These are phyloP conservation scores for Nelumbo lutea DNA, from an alignment of 164 flowering plant species.

Conservation along the genomic window DNA sequence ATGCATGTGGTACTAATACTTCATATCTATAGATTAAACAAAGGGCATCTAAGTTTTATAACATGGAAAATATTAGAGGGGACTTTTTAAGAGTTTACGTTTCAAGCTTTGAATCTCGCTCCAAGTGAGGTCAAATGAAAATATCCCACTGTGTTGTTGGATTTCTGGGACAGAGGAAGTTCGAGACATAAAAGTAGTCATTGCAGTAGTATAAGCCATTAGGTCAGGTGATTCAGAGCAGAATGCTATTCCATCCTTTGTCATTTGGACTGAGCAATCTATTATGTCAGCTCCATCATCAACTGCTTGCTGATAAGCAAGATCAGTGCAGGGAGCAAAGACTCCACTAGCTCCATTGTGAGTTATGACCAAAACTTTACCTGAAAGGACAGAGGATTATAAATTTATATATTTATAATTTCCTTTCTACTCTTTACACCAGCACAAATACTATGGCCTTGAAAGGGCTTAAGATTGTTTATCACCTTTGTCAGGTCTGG, in stretches of 20 bases:
- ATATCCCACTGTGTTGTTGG: constrained; percentile 58
- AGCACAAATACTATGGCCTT: not conserved
- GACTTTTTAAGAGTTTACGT: constrained; percentile 40
- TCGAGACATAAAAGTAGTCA: constrained; percentile 51
- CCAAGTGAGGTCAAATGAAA: constrained; percentile 87
- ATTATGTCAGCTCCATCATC: constrained; percentile 86
- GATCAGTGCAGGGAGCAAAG: constrained; percentile 76
- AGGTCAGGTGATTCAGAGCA: constrained; percentile 66
- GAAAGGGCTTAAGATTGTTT: not conserved
- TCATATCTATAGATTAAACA: not conserved
- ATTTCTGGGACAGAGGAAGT: constrained; percentile 51
- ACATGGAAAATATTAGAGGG: not conserved
- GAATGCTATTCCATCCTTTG: constrained; percentile 83
- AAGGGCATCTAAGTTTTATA: not conserved
- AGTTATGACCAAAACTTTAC: constrained; percentile 50
- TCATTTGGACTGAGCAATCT: constrained; percentile 88
- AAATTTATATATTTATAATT: not conserved
- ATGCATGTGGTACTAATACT: not conserved
- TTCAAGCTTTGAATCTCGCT: constrained; percentile 63
- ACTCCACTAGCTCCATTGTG: constrained; percentile 93
- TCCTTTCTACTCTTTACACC: not conserved
- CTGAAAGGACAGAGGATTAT: constrained; percentile 25
- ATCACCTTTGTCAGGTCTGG: constrained; percentile 40
- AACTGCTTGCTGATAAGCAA: constrained; percentile 79
- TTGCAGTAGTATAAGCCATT: constrained; percentile 47